A percentile compares a stretch with the other conserved stretches of the same genome.
phyloP scores from a whole-genome alignment of 139 green algal genomes.

The Volvox reticuliferus region DNA sequence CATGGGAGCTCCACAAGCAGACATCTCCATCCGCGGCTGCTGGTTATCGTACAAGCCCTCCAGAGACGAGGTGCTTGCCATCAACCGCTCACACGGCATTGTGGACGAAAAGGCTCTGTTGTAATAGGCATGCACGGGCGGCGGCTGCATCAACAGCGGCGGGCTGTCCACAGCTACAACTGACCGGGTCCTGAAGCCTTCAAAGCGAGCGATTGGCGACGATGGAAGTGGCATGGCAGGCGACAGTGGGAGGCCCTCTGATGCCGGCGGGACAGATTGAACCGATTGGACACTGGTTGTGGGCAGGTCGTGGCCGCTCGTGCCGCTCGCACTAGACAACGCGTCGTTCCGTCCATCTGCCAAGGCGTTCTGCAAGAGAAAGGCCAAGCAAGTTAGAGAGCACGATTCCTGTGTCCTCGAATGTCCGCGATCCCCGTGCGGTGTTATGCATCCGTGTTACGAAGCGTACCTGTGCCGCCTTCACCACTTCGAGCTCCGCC shows the following conservation, averaged over 20 bases:
- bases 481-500: slow-evolving; percentile 1
- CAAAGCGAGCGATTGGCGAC: slow-evolving; percentile 5
- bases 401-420: too few species aligned
- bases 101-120: not conserved
- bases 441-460: too few species aligned
- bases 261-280: not conserved
- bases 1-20: not conserved
- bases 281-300: not conserved
- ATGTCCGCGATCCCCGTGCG: too few species aligned
- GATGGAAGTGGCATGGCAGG: not conserved
- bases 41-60: not conserved
- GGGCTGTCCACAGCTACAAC: not conserved
- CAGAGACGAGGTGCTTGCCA: not conserved
- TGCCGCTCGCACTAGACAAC: not conserved
- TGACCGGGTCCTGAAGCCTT: slow-evolving; percentile 9
- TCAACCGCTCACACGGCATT: slow-evolving; percentile 8
- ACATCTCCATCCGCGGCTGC: not conserved
- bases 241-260: not conserved
- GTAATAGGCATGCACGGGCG: not conserved
- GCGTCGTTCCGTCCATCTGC: not conserved
- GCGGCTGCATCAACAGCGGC: slow-evolving; percentile 14
- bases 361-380: not conserved
- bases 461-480: not conserved
- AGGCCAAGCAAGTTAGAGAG: too few species aligned
- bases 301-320: not conserved